phyloP scores from a whole-genome alignment of 2,329 filamentous ascomycete species.

The Stagonosporopsis tanaceti region DNA sequence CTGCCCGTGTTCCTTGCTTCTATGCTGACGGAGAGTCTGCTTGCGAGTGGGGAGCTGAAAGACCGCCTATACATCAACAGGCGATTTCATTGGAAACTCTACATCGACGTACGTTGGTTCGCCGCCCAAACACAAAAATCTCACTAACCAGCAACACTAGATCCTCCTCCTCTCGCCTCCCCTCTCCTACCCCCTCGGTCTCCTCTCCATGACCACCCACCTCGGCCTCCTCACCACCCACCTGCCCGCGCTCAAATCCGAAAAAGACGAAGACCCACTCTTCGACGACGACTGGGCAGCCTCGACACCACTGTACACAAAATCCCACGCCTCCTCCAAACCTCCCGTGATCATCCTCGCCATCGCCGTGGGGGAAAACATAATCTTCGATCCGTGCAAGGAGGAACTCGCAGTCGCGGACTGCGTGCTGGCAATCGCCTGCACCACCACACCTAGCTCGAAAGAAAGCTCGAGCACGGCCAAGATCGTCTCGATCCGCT shows the following conservation, averaged over 20 bases:
- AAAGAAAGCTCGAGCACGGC: conserved; percentile 26
- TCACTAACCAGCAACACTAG: conserved; percentile 49
- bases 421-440: conserved; percentile 83
- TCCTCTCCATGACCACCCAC: conserved; percentile 91
- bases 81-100: conserved; percentile 95
- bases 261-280: conserved; percentile 92
- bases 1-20: conserved; percentile 85
- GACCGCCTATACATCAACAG: conserved; percentile 84
- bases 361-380: conserved; percentile 82
- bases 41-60: conserved; percentile 72
- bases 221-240: conserved; percentile 89
- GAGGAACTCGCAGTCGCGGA: conserved; percentile 96
- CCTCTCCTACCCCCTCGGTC: conserved; percentile 88
- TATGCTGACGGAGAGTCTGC: conserved; percentile 87
- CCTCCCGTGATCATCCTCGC: conserved; percentile 93
- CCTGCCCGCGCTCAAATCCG: conserved; percentile 83
- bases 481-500: conserved; percentile 55
- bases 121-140: background rate
- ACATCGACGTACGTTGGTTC: conserved; percentile 67
- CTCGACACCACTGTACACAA: conserved; percentile 77
- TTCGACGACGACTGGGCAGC: conserved; percentile 98
- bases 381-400: conserved; percentile 90
- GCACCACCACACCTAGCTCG: conserved; percentile 56
- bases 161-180: conserved; percentile 92
- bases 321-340: conserved; percentile 50